A percentile compares a stretch with the other conserved stretches of the same genome.
Evolutionary conservation across 2,329 filamentous ascomycete species (phyloP).

Genomic region (Penicillium sp.): DNA sequence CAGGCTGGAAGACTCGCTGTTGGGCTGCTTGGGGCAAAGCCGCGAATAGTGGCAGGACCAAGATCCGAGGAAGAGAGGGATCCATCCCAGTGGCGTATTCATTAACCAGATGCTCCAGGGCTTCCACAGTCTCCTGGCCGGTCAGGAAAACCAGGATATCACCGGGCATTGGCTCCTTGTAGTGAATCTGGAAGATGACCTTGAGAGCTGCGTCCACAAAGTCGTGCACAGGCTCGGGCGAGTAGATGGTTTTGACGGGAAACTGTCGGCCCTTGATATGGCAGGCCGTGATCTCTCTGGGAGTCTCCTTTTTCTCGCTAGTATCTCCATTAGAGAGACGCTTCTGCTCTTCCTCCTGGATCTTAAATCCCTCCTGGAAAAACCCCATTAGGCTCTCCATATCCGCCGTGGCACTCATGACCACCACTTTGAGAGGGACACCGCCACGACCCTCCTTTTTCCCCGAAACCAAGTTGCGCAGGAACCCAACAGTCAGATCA

Average conservation of each 20-base stretch:
- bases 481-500: slow-evolving; percentile 82
- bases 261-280: slow-evolving; percentile 85
- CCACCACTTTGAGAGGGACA: slow-evolving; percentile 76
- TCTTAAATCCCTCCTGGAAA: slow-evolving; percentile 53
- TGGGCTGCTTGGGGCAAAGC: slow-evolving; percentile 84
- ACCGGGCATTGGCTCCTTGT: slow-evolving; percentile 84
- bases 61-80: slow-evolving; percentile 66
- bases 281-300: slow-evolving; percentile 55
- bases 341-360: slow-evolving; percentile 10
- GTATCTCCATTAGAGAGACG: slow-evolving; percentile 7
- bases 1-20: slow-evolving; percentile 77
- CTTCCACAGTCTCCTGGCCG: slow-evolving; percentile 89
- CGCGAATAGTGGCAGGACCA: slow-evolving; percentile 80
- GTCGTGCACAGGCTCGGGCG: slow-evolving; percentile 71
- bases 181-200: slow-evolving; percentile 80
- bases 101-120: slow-evolving; percentile 74
- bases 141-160: slow-evolving; percentile 91
- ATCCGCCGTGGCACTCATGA: slow-evolving; percentile 97
- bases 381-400: slow-evolving; percentile 75
- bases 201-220: slow-evolving; percentile 79
- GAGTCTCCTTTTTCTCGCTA: slow-evolving; percentile 34
- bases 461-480: slow-evolving; percentile 69
- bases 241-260: slow-evolving; percentile 75
- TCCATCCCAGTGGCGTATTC: slow-evolving; percentile 73
- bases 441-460: slow-evolving; percentile 64